These are phyloP conservation scores for Crithidia expoeki DNA, from an alignment of 208 protist genomes.

Conservation along the genomic window DNA sequence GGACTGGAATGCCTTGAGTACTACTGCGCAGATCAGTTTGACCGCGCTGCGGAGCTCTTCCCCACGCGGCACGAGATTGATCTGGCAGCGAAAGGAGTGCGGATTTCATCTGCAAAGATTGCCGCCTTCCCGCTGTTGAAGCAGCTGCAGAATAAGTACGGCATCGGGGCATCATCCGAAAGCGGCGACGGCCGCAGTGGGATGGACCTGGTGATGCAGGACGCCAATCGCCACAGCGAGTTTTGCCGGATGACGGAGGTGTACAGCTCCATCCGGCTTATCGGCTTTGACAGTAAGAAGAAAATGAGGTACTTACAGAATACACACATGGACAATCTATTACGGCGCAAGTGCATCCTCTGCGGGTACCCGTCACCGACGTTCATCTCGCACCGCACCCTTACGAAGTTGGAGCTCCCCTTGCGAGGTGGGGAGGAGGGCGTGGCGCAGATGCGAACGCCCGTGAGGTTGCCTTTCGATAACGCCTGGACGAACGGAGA, in stretches of 20 bases:
- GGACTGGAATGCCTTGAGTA: conserved; percentile 39
- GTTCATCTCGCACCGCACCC: conserved; percentile 38
- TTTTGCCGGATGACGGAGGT: conserved; percentile 20
- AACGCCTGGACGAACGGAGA: conserved; percentile 30
- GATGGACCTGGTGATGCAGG: conserved; percentile 37
- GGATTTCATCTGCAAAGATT: conserved; percentile 37
- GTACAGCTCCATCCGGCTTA: conserved; percentile 30
- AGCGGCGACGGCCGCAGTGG: conserved; percentile 27
- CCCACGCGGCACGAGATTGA: conserved; percentile 50
- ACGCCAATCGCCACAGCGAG: conserved; percentile 34
- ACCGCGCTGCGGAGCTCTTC: conserved; percentile 36
- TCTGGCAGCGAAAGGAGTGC: conserved; percentile 55
- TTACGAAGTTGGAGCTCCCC: conserved; percentile 30
- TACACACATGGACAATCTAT: neutral
- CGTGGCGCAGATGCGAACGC: conserved; percentile 13
- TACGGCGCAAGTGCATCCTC: conserved; percentile 49
- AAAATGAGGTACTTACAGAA: neutral
- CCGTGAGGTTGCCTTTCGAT: conserved; percentile 19
- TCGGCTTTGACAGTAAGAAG: conserved; percentile 11
- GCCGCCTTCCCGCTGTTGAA: conserved; percentile 63
- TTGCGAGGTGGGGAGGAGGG: conserved; percentile 35
- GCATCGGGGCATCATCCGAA: neutral
- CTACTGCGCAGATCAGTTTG: conserved; percentile 88
- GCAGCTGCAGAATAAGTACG: conserved; percentile 24
- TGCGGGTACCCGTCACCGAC: conserved; percentile 40